Evolutionary conservation across 306 rosid species (phyloP), one percentile per base, ranked within the genome.

Genomic region (Prosopis cineraria): DNA sequence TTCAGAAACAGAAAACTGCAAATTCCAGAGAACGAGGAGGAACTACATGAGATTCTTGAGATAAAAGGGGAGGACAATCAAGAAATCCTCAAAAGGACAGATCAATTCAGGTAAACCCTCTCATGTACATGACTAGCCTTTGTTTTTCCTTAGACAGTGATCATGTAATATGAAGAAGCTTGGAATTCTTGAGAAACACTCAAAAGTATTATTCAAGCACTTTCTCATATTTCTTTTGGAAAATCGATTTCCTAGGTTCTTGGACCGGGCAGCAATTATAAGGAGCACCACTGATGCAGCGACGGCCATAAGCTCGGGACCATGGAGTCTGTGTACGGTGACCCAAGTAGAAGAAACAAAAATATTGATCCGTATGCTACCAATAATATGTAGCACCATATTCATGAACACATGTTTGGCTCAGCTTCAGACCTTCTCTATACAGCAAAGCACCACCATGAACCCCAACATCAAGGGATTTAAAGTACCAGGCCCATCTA

Each of bases 271-370:
- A 65, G 92, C 97, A 14, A 74, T 93, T 31, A 41, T 44, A 29
- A 66, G 52, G 11, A 74, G 75, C 73, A 75, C 30, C 41, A 33
- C 50, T 27, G 79, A 27, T 14, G 80, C 33, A 70, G 19, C 78
- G 52, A 72, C 53, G 53, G 30, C 80, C 56, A 48, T 25, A 25
- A 22, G 20, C 25, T 77, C 52, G 44, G 91, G 88, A 72, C 64
- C 89, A 24, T 88, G 97, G 98, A 85, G 29, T 0, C 75, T 89
- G 10, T 90, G 98, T 85, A 89, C 96, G 36, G 86, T 91, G 22
- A 90, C 93, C 72, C 96, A 91, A 82, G 93, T 91, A 20, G 98
- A 91, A 87, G 93, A 93, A 85, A 84, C 95, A 22, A 93, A 93
- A 85, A 92, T 86, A 59, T 52, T 93, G 70, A 77, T 93, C 62